Base-by-base conservation (phyloP, 1,284 basidiomycete genomes). In the Golubevia pallescens region DNA sequence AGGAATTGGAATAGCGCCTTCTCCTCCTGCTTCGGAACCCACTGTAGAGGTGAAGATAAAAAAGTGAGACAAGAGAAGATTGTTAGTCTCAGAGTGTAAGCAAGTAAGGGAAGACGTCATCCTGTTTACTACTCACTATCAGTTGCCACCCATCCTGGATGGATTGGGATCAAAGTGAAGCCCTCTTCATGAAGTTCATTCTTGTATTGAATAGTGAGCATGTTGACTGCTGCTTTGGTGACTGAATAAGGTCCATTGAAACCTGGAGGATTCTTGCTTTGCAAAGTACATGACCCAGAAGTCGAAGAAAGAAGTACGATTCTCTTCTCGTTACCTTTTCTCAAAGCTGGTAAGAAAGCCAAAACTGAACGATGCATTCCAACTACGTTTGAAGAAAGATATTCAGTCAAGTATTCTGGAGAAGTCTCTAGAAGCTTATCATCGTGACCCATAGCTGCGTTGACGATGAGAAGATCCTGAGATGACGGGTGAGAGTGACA, bases 201-300 rank as follows among this genome's bases (percentile, higher is more conserved):
- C 24, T 64, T 24, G 5, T 55, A 55, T 28, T 54, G 57, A 51
- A 68, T 52, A 2, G 51, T 62, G 3, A 61, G 16, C 63, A 61
- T 54, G 57, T 68, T 68, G 20, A 63, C 6, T 5, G 66, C 66
- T 1, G 62, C 59, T 56, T 68, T 68, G 48, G 66, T 60, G 6
- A 60, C 63, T 38, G 66, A 48, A 24, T 63, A 48, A 58, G 63
- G 42, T 38, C 66, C 13, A 23, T n/a, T 23, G 54, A 32, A 65
- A 38, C 57, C 54, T 61, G 14, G 13, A 20, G 21, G 34, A 4
- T 13, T 16, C 2, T 58, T 19, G 16, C 16, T 32, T 21, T 63
- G 62, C 2, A 24, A 20, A 0, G 58, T 57, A 16, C 42, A 20
- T 19, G 56, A 59, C 16, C 64, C 66, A 21, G 14, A 8, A 14